A percentile compares a stretch with the other conserved stretches of the same genome.
These are phyloP conservation scores for Pisolithus marmoratus DNA, from an alignment of 768 basidiomycete genomes.

Conservation along the genomic window DNA sequence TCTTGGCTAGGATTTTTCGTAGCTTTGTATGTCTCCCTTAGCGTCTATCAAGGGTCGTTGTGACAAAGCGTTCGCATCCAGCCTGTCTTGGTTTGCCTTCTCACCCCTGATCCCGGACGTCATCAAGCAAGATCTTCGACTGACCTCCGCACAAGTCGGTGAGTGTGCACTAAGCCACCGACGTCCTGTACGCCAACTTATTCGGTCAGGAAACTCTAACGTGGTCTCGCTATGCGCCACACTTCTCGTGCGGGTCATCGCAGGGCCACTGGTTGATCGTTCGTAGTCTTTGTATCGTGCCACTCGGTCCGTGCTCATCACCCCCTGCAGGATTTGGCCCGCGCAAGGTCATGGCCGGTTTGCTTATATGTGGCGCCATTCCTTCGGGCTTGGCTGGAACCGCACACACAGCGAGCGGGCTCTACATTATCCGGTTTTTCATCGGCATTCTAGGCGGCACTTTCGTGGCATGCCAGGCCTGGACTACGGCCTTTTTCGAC, in stretches of 20 bases:
- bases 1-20: slow-evolving; percentile 43
- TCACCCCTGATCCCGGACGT: slow-evolving; percentile 54
- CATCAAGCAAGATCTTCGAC: slow-evolving; percentile 46
- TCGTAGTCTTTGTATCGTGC: slow-evolving; percentile 2
- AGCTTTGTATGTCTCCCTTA: slow-evolving; percentile 33
- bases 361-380: slow-evolving; percentile 51
- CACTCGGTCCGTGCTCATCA: not conserved
- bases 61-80: slow-evolving; percentile 9
- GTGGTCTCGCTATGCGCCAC: slow-evolving; percentile 44
- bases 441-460: slow-evolving; percentile 57
- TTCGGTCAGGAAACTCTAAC: slow-evolving; percentile 39
- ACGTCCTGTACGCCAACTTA: not conserved
- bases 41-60: not conserved
- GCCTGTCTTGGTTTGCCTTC: slow-evolving; percentile 52
- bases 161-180: not conserved
- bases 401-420: slow-evolving; percentile 32
- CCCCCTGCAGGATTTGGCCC: slow-evolving; percentile 37
- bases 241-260: slow-evolving; percentile 39
- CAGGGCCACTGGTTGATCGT: slow-evolving; percentile 48
- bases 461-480: slow-evolving; percentile 56
- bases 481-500: slow-evolving; percentile 59
- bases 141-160: slow-evolving; percentile 43
- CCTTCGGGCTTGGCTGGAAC: slow-evolving; percentile 56
- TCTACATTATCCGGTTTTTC: slow-evolving; percentile 49
- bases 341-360: slow-evolving; percentile 46